phyloP scores from a whole-genome alignment of 768 basidiomycete species.

The Vararia minispora region DNA sequence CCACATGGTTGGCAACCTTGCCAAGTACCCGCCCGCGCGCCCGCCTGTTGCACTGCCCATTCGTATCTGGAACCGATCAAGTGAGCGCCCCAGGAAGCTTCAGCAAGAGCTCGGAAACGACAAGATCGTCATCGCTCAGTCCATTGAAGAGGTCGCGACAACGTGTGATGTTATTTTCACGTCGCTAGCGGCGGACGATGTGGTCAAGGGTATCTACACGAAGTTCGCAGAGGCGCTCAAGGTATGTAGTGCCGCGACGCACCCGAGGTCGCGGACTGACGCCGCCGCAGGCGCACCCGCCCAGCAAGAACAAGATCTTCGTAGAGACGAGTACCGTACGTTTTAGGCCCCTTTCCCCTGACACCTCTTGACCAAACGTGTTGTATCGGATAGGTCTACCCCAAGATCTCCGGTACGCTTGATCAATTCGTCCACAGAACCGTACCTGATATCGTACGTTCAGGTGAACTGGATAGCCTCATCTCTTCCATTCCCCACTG shows the following conservation, averaged over 20 bases:
- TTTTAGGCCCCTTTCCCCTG: conserved; percentile 13
- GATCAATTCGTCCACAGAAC: conserved; percentile 1
- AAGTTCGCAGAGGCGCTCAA: conserved; percentile 48
- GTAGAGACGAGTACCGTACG: conserved; percentile 78
- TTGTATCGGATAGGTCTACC: conserved; percentile 39
- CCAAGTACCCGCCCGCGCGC: conserved; percentile 33
- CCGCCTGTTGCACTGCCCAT: conserved; percentile 35
- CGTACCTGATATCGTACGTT: background rate
- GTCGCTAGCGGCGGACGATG: conserved; percentile 61
- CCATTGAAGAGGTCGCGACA: conserved; percentile 9
- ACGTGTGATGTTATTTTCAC: conserved; percentile 64
- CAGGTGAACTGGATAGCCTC: conserved; percentile 60
- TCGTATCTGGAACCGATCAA: conserved; percentile 67
- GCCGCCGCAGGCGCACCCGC: conserved; percentile 20
- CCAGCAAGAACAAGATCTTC: conserved; percentile 55
- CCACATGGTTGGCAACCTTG: conserved; percentile 73
- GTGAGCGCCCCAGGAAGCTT: conserved; percentile 47
- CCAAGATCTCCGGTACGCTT: conserved; percentile 33
- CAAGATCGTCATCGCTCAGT: conserved; percentile 41
- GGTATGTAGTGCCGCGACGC: too few species aligned
- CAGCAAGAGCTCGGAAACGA: conserved; percentile 41
- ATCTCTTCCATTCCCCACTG: conserved; percentile 47
- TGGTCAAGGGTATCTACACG: conserved; percentile 51
- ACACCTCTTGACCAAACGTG: conserved; percentile 9
- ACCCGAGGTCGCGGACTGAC: too few species aligned